Base-by-base conservation (phyloP, 2,329 filamentous ascomycete species). In the Xylaria sp. region DNA sequence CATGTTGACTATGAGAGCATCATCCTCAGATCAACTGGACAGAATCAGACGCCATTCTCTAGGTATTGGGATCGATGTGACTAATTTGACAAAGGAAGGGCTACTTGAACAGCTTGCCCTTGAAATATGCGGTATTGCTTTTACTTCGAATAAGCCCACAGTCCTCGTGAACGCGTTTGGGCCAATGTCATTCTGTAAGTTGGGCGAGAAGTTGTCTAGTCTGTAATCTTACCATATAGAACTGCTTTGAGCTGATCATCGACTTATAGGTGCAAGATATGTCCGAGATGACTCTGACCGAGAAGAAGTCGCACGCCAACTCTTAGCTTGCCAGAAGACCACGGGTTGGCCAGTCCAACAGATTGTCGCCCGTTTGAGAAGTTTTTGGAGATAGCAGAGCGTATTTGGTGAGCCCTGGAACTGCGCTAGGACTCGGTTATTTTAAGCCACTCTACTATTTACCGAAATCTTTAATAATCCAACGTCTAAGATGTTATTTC, bases 101-200 rank as follows among this genome's bases (percentile, higher is more conserved):
- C 48, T 74, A 1, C 60, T 76, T 1, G 70, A 75, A 9, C 46
- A 51, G 0, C 65, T 71, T 13, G 74, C 75, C 0, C 58, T 70
- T 0, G 67, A 74, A 2, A 67, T 79, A 2, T 78, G 75, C 48
- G 76, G 76, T 1, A 67, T 78, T 11, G 73, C 77, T 0, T 76
- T 79, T 43, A 76, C 76, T 0, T 67, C 73, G n/a, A 72, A 72
- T 5, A 73, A 68, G 4, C 66, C 73, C 0, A 62, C 76, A 0
- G 76, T 78, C 2, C 64, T 77, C 4, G 74, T 80, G 3, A 80
- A 80, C 53, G 69, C 75, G 2, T 80, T 80, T 58, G 78, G 77
- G 0, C 77, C 77, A 13, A 77, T 79, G 22, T 67, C 73, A 1
- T 79, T 74, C 47, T 78, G 77, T 78, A 60, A 64, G 72, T 66